Evolutionary conservation across 208 protist species (phyloP), one percentile per base, ranked within the genome.

Genomic region (Crithidia thermophila): DNA sequence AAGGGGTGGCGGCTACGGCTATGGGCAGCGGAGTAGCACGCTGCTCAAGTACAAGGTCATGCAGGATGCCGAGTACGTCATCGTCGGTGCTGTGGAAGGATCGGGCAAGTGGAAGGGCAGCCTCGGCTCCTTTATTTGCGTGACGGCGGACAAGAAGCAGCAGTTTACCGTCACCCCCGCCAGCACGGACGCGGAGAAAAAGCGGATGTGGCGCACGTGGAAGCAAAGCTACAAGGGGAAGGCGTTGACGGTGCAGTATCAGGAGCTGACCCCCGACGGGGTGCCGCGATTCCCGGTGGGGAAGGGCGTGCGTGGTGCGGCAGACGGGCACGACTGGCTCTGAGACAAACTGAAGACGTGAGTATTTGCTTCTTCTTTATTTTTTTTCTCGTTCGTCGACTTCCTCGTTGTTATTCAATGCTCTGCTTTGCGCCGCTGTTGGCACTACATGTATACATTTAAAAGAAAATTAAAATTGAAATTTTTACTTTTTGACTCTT

Each of bases 11-110:
- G 84, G 84, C 7, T 97, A 97, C 67, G 85, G 73, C 39, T 90
- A 90, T 67, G 92, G 92, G 0, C 76, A 90, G 70, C 89, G 92
- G 10, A 92, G 84, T 42, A 75, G 77, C 42, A 84, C 76, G 23
- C 47, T 97, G n/a, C 79, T 97, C 6, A 97, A 97, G 82, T 91
- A 94, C 81, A 94, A 95, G 71, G 51, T 85, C 21, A 97, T 95
- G 89, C 85, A 90, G 28, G 92, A 97, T 27, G 88, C 75, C 18
- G 92, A 97, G 82, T 97, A 90, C 63, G 62, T 86, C 56, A 97
- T 97, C 57, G 81, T 93, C 10, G 70, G 70, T 27, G 92, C 85
- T 0, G 79, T 94, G 31, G 88, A 94, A 33, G 92, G 92, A 4
- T 76, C 87, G 30, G 92, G 92, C 28, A 94, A 95, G 74, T 91